A percentile compares a stretch with the other conserved stretches of the same genome.
Conservation (phyloP, 345 rosid genomes). For the Sonneratia caseolaris region DNA sequence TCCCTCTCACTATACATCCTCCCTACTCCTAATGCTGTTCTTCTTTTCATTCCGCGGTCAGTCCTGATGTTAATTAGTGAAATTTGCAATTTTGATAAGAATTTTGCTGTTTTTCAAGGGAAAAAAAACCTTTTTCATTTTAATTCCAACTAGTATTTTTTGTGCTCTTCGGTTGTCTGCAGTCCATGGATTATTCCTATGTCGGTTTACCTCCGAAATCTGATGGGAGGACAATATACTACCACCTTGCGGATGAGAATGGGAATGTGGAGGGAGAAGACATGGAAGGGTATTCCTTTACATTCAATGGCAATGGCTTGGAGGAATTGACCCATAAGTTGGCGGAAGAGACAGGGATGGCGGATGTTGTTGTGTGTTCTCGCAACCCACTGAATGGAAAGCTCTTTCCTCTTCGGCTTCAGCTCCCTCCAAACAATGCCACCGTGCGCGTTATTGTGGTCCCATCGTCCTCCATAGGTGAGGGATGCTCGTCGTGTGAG, state of each 20-base stretch:
- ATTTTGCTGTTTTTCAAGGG: too few relatives aligned
- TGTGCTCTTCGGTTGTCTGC: constrained; percentile 6
- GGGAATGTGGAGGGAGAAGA: constrained; percentile 66
- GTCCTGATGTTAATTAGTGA: too few relatives aligned
- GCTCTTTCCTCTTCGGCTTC: constrained; percentile 77
- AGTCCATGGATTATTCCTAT: constrained; percentile 53
- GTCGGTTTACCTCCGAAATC: constrained; percentile 56
- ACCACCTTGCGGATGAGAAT: constrained; percentile 64
- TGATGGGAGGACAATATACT: constrained; percentile 76
- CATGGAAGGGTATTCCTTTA: constrained; percentile 41
- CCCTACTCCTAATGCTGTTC: too few relatives aligned
- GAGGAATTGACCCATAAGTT: constrained; percentile 58
- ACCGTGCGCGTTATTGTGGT: constrained; percentile 71
- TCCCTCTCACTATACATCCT: background rate
- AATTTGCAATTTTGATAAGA: too few relatives aligned
- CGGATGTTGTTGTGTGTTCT: constrained; percentile 67
- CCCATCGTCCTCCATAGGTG: constrained; percentile 40
- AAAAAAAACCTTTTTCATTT: too few relatives aligned
- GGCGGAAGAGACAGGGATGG: constrained; percentile 59
- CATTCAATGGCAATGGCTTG: constrained; percentile 71
- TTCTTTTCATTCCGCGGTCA: too few relatives aligned
- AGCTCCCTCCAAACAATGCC: constrained; percentile 85
- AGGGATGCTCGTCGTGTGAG: background rate
- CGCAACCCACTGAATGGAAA: constrained; percentile 81
- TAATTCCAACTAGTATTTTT: background rate